Base-by-base conservation (phyloP, 768 basidiomycete genomes). In the Psilocybe azurescens region DNA sequence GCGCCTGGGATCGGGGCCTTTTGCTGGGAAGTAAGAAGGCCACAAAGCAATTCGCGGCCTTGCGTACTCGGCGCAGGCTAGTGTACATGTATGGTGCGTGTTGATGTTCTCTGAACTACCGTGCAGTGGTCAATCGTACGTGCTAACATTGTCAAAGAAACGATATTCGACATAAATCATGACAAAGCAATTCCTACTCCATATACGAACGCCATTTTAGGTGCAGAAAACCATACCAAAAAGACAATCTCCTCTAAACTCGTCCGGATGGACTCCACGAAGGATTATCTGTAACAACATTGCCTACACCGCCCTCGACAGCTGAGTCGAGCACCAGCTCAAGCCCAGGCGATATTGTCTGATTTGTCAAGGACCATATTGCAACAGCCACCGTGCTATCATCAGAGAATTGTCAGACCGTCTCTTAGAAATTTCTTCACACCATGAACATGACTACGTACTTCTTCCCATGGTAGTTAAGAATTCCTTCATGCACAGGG, bases 401-500 rank as follows among this genome's bases (percentile, higher is more conserved):
- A 61, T 20, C 39, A 33, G 39, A 24, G 24, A 50, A 50, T 33
- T 46, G 32, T 7, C 13, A 4, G 46, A 48, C 24, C 4, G 14
- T 44, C n/a, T 14, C 14, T 13, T 14, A n/a, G n/a, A 44, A 14
- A 39, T 39, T 39, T 39, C 38, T 8, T 39, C 13, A 11, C 51
- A 50, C 14, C 29, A 61, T n/a, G 50, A 24, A 24, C 24, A 24
- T 33, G n/a, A 39, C 32, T 30, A 72, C 85, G 65, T 71, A 91
- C 90, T 93, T 93, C 61, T 75, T 73, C 24, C 92, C 93, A 24
- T 78, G 78, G 66, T 90, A 91, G 67, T 93, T 75, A 50, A 94
- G 71, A 44, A 94, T 92, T 1, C 93, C 93, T 70, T 90, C 83
- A 50, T 89, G 93, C 5, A 94, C 90, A 1, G 93, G 91, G 83